Evolutionary conservation across 495 filamentous ascomycete species (phyloP), one percentile per base, ranked within the genome.

Genomic region (Lichenothelia convexa): DNA sequence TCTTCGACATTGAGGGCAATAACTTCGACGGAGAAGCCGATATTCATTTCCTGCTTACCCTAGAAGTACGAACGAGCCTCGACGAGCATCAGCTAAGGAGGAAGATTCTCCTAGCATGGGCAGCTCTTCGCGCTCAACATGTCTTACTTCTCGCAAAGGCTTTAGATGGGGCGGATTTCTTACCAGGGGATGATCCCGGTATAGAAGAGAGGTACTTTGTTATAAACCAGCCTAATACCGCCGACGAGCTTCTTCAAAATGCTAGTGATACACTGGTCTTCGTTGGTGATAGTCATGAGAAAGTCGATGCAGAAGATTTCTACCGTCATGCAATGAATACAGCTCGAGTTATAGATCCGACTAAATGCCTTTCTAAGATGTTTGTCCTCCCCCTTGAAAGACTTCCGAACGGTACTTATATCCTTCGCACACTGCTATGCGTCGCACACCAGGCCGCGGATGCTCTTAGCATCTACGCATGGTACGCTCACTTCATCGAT

Each of bases 391-490:
- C 56, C 2, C 41, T 45, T 0, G 33, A 39, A 9, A 8, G 8
- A 4, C 34, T 46, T 1, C 24, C 35, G 2, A 44, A 43, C n/a
- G 48, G 43, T 8, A 47, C 42, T 7, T 38, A 19, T 19, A 26
- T 34, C 5, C 44, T 57, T 0, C 42, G 41, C 2, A 36, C 56
- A 11, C 29, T 57, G 2, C 15, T 44, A 13, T 36, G 53, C n/a
- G 45, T 40, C 17, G 47, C 45, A 2, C 55, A 58, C 36, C 39
- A 53, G 30, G 53, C 53, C 17, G 38, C 37, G 20, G 55, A 58
- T 23, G 55, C 53, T 11, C 26, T 58, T 18, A 39, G 54, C 1
- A 47, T 38, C 2, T 54, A 49, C 30, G 41, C 49, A 13, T 57
- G 56, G 50, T 37, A 53, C 32, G 42, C 43, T 2, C 43, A 55